phyloP scores from a whole-genome alignment of 345 rosid species.

The Ricinus communis region DNA sequence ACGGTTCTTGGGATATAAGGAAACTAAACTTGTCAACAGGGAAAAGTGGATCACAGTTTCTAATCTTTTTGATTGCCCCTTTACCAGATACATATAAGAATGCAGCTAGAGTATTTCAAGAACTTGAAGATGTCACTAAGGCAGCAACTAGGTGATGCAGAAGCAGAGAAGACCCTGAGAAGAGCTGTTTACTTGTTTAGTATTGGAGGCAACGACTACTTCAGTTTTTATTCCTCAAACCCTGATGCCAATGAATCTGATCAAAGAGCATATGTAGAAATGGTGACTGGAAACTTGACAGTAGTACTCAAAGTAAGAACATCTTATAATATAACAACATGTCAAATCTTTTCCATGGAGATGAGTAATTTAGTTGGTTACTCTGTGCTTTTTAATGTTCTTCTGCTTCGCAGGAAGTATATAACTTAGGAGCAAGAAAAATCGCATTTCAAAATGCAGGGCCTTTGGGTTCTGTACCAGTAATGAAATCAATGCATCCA shows the following conservation, averaged over 20 bases:
- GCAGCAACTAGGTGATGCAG: constrained; percentile 18
- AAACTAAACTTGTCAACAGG: neutral
- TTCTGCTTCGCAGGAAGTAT: constrained; percentile 19
- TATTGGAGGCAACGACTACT: constrained; percentile 34
- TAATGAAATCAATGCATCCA: constrained; percentile 10
- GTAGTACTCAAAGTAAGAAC: neutral
- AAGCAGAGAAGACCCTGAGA: constrained; percentile 5
- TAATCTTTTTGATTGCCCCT: neutral
- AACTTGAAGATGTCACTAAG: constrained; percentile 6
- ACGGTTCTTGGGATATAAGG: too few species aligned
- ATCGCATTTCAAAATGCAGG: constrained; percentile 31
- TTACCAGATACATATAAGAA: constrained; percentile 24
- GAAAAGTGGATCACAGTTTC: neutral
- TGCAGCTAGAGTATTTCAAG: constrained; percentile 22
- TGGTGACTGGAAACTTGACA: constrained; percentile 28
- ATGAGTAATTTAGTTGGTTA: neutral
- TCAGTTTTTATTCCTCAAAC: neutral
- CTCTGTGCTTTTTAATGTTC: neutral
- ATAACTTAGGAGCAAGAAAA: constrained; percentile 35
- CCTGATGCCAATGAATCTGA: neutral
- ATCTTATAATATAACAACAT: neutral
- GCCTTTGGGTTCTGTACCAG: constrained; percentile 42
- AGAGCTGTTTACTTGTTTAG: constrained; percentile 28
- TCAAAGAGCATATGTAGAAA: neutral
- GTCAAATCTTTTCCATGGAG: neutral